phyloP scores from a whole-genome alignment of 2,329 filamentous ascomycete species.

The Tolypocladium nubicola region DNA sequence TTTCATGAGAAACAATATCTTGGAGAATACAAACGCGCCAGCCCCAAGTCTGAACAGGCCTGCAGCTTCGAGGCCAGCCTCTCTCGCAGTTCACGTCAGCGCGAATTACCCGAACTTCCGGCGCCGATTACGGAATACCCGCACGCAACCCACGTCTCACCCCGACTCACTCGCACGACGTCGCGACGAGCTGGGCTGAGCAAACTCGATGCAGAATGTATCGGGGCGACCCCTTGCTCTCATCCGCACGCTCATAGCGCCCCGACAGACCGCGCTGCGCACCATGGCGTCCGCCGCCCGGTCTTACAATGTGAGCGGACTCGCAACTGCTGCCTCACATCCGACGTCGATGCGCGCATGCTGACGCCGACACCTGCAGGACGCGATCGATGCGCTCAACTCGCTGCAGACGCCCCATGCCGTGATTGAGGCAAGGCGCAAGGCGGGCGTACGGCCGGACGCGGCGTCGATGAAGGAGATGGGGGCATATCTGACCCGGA shows the following conservation, averaged over 20 bases:
- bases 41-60: neutral
- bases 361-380: conserved; percentile 35
- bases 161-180: neutral
- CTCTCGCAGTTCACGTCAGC: neutral
- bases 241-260: conserved; percentile 9
- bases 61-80: neutral
- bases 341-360: neutral
- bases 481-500: conserved; percentile 62
- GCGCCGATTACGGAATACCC: neutral
- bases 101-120: neutral
- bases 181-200: neutral
- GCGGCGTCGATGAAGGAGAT: conserved; percentile 65
- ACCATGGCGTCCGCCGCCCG: conserved; percentile 18
- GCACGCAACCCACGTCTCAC: neutral
- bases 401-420: conserved; percentile 82
- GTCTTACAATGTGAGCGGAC: conserved; percentile 22
- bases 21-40: too few relatives aligned
- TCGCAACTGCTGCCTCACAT: neutral
- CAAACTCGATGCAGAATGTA: conserved; percentile 21
- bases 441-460: conserved; percentile 63
- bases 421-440: conserved; percentile 66
- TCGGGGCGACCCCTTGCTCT: conserved; percentile 14
- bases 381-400: conserved; percentile 78
- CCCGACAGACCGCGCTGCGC: conserved; percentile 7
- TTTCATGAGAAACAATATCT: neutral